Percentiles rank a stretch among this genome's conserved stretches.
Evolutionary conservation across 495 filamentous ascomycete species (phyloP).

Genomic region (Tuber umbilicatum): DNA sequence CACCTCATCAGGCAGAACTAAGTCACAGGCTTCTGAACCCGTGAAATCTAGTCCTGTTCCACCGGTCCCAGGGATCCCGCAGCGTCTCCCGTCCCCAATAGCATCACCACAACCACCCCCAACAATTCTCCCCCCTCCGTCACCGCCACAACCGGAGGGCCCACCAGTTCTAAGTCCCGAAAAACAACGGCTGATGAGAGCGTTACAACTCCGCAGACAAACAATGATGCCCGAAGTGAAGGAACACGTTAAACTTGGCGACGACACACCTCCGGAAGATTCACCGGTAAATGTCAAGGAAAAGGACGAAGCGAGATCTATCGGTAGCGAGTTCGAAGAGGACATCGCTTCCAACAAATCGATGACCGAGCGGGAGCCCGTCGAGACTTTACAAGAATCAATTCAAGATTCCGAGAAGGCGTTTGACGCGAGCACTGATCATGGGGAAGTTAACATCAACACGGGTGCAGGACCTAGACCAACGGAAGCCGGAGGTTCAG

Average conservation of each 20-base stretch:
- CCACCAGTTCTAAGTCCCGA: slow-evolving; percentile 68
- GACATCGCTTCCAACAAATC: neutral
- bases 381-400: neutral
- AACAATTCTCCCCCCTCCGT: slow-evolving; percentile 44
- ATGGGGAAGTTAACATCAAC: slow-evolving; percentile 6
- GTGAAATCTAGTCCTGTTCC: slow-evolving; percentile 17
- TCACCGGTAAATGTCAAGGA: slow-evolving; percentile 24
- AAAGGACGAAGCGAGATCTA: slow-evolving; percentile 32
- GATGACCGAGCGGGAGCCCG: neutral
- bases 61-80: neutral
- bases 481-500: neutral
- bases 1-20: slow-evolving; percentile 18
- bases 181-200: slow-evolving; percentile 87
- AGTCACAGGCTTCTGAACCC: slow-evolving; percentile 31
- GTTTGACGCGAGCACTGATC: slow-evolving; percentile 8
- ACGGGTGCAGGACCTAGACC: neutral
- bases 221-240: slow-evolving; percentile 42
- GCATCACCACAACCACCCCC: slow-evolving; percentile 49
- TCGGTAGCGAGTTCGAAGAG: slow-evolving; percentile 26
- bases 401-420: neutral
- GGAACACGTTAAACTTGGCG: slow-evolving; percentile 31
- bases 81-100: slow-evolving; percentile 42
- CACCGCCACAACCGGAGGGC: slow-evolving; percentile 46
- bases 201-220: slow-evolving; percentile 78
- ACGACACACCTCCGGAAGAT: slow-evolving; percentile 20